Evolutionary conservation across 768 basidiomycete genomes (phyloP).

Genomic region (Serendipita indica): DNA sequence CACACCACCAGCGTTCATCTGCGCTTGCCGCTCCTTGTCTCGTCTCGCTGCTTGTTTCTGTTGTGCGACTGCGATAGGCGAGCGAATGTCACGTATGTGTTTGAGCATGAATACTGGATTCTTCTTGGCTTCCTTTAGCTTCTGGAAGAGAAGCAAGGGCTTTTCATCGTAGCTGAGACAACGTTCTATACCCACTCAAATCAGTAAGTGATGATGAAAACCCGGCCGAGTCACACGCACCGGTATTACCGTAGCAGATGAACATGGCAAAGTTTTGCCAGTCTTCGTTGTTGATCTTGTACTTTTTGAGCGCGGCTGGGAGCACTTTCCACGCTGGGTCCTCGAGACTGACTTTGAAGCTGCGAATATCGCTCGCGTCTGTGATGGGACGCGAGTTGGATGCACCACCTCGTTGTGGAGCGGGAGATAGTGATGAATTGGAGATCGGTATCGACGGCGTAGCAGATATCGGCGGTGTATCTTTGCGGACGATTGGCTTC

Average conservation of each 20-base stretch:
- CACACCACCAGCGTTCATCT: not conserved
- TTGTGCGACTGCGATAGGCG: constrained; percentile 91
- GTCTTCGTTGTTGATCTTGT: constrained; percentile 95
- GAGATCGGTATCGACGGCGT: constrained; percentile 33
- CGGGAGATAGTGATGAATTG: constrained; percentile 6
- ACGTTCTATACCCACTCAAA: constrained; percentile 47
- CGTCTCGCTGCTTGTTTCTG: constrained; percentile 79
- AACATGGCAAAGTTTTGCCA: constrained; percentile 99
- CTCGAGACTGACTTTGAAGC: constrained; percentile 93
- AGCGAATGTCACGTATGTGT: constrained; percentile 91
- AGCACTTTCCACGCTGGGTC: constrained; percentile 98
- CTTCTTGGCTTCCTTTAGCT: constrained; percentile 91
- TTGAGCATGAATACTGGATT: constrained; percentile 99
- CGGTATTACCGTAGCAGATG: constrained; percentile 89
- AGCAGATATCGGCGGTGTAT: constrained; percentile 34
- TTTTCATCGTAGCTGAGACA: constrained; percentile 98
- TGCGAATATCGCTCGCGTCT: constrained; percentile 53
- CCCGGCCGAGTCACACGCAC: constrained; percentile 35
- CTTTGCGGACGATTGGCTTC: constrained; percentile 18
- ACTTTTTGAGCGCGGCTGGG: constrained; percentile 95
- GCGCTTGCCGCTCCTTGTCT: constrained; percentile 11
- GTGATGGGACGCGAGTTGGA: constrained; percentile 1
- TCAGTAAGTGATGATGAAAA: constrained; percentile 27
- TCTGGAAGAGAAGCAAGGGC: constrained; percentile 90
- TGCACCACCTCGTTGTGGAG: constrained; percentile 8